These are phyloP conservation scores for Nitzschia sp. DNA, from an alignment of 108 stramenopile species.

Conservation along the genomic window DNA sequence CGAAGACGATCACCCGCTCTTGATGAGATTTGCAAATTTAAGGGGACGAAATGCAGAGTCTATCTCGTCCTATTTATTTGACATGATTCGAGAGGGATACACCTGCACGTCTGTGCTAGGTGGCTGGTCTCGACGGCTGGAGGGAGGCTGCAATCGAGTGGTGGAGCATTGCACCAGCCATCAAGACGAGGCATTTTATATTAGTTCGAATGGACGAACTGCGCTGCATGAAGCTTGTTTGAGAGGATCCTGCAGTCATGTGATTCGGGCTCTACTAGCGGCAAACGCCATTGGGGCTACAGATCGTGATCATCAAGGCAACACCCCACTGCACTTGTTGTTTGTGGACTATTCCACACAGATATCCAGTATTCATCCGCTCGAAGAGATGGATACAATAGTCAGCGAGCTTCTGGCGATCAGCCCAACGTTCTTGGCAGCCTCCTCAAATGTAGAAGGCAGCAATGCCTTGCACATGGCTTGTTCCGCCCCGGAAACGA, in stretches of 20 bases:
- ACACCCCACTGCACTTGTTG: conserved; percentile 48
- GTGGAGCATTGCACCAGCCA: conserved; percentile 19
- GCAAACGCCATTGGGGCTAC: conserved; percentile 20
- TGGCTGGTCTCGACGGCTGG: conserved; percentile 6
- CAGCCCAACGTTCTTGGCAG: conserved; percentile 22
- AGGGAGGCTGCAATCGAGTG: conserved; percentile 29
- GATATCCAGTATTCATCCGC: conserved; percentile 5
- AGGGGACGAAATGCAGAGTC: background rate
- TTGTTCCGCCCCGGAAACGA: conserved; percentile 42
- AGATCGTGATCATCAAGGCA: conserved; percentile 33
- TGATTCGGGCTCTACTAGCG: conserved; percentile 38
- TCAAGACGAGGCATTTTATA: conserved; percentile 32
- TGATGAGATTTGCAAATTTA: background rate
- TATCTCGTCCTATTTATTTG: conserved; percentile 23
- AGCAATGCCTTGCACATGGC: conserved; percentile 41
- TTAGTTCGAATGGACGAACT: conserved; percentile 23
- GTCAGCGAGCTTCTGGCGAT: conserved; percentile 28
- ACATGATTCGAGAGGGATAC: conserved; percentile 29
- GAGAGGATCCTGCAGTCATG: conserved; percentile 40
- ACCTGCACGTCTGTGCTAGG: conserved; percentile 28
- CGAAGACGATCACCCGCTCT: background rate
- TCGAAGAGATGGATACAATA: conserved; percentile 31
- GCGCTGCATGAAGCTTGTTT: conserved; percentile 54
- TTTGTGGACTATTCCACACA: conserved; percentile 40
- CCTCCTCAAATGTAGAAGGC: conserved; percentile 23